phyloP scores from a whole-genome alignment of 2,329 filamentous ascomycete species.

The Pyrenochaeta sp. region DNA sequence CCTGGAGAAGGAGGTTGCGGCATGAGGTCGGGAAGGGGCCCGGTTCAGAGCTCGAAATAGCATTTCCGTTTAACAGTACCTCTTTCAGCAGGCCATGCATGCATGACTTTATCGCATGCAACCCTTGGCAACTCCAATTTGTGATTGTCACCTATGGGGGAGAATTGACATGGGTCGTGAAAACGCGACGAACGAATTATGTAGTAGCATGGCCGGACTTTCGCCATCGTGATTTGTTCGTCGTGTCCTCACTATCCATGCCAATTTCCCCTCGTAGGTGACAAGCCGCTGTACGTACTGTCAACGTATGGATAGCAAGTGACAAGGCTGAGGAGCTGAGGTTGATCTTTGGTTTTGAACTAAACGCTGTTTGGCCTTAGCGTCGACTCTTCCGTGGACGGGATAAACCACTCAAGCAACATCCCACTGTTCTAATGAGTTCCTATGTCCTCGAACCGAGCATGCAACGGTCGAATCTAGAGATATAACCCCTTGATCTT shows the following conservation, averaged over 20 bases:
- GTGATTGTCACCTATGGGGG: background rate
- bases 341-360: constrained; percentile 5
- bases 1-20: constrained; percentile 24
- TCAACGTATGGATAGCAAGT: background rate
- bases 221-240: no score
- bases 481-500: no score
- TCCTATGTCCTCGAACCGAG: background rate
- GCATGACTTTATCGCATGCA: background rate
- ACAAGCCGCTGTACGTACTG: no score
- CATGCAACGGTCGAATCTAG: background rate
- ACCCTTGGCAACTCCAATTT: background rate
- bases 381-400: background rate
- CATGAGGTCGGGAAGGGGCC: background rate
- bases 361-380: constrained; percentile 1
- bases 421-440: background rate
- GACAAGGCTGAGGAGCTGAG: constrained; percentile 13
- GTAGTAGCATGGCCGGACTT: no score
- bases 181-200: no score
- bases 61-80: background rate
- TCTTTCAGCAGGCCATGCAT: background rate
- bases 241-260: no score
- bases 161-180: no score
- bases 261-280: no score
- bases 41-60: background rate
- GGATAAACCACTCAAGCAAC: background rate